These are phyloP conservation scores for Salix udensis DNA, from an alignment of 345 rosid species.

Conservation along the genomic window DNA sequence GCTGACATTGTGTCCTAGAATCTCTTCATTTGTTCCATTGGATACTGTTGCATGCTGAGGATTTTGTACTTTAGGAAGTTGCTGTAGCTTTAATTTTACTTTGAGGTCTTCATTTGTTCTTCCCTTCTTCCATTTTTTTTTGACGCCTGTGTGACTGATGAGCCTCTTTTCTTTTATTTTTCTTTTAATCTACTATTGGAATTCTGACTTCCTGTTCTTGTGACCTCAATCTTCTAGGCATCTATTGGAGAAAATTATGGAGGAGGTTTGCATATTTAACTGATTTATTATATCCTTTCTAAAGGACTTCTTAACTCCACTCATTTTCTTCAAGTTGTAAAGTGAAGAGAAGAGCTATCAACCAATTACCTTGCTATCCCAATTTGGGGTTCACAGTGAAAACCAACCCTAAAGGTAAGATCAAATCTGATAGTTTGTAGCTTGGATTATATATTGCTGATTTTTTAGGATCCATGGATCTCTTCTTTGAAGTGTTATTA, in stretches of 20 bases:
- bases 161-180: background rate
- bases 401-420: background rate
- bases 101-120: background rate
- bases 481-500: background rate
- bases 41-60: background rate
- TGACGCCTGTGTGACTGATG: background rate
- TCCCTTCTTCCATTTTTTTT: no score
- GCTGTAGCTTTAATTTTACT: background rate
- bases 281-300: slow-evolving; percentile 7
- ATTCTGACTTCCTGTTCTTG: slow-evolving; percentile 10
- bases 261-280: slow-evolving; percentile 51
- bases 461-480: background rate
- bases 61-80: background rate
- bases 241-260: slow-evolving; percentile 64
- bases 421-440: background rate
- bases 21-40: background rate
- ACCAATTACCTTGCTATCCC: background rate
- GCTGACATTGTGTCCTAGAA: background rate
- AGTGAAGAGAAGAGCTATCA: background rate
- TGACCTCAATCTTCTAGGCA: slow-evolving; percentile 36
- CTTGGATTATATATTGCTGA: background rate
- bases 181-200: background rate
- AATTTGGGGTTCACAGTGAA: background rate
- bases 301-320: background rate
- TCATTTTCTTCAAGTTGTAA: background rate